Percentiles rank a stretch among this genome's conserved stretches.
phyloP scores from a whole-genome alignment of 345 rosid genomes.

The Rhizophora apiculata region DNA sequence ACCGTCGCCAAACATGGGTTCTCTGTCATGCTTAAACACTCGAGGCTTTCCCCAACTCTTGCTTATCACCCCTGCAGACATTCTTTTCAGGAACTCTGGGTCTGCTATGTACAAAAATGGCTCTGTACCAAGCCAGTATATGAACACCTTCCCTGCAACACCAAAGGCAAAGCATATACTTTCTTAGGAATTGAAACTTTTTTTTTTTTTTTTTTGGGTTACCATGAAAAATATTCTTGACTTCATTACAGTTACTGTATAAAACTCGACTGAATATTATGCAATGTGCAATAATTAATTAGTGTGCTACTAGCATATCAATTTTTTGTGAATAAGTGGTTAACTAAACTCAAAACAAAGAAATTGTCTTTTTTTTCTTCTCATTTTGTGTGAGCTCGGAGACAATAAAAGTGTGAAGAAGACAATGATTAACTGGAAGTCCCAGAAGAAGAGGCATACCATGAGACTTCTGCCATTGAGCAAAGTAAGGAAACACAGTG shows the following conservation, averaged over 20 bases:
- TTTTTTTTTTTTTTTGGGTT: neutral
- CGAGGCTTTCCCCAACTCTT: constrained; percentile 94
- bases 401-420: constrained; percentile 13
- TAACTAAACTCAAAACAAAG: too few relatives aligned
- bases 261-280: too few relatives aligned
- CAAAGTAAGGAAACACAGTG: constrained; percentile 67
- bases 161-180: neutral
- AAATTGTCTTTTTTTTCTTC: too few relatives aligned
- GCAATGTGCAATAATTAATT: too few relatives aligned
- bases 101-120: constrained; percentile 90
- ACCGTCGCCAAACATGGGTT: constrained; percentile 92
- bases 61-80: constrained; percentile 79
- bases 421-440: constrained; percentile 4
- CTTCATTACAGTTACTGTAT: neutral
- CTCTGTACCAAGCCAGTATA: constrained; percentile 92
- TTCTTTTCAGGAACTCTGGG: constrained; percentile 69
- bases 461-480: constrained; percentile 71
- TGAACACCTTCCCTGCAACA: constrained; percentile 77
- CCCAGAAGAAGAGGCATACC: constrained; percentile 35
- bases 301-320: too few relatives aligned
- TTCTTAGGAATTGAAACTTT: too few relatives aligned
- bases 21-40: constrained; percentile 75
- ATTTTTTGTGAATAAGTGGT: too few relatives aligned
- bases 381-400: too few relatives aligned
- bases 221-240: neutral